Evolutionary conservation across 2,329 filamentous ascomycete genomes (phyloP).

Genomic region (Calonectria pseudoturangicola): DNA sequence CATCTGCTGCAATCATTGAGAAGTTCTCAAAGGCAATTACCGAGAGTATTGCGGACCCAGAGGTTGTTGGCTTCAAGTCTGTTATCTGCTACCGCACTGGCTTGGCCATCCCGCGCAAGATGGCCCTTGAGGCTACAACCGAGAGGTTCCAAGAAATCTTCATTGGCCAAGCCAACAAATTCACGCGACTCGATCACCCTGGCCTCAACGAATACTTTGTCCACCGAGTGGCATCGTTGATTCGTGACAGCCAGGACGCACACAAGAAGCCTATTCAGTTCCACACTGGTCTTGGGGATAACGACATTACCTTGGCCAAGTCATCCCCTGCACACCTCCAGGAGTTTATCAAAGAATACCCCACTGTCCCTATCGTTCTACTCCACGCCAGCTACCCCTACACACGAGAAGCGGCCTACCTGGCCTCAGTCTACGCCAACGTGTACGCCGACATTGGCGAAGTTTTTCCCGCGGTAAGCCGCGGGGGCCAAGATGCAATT

Average conservation of each 20-base stretch:
- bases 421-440: conserved; percentile 85
- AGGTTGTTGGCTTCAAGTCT: conserved; percentile 88
- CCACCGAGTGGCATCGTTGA: conserved; percentile 75
- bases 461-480: conserved; percentile 86
- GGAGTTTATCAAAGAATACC: conserved; percentile 80
- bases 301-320: conserved; percentile 81
- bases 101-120: conserved; percentile 72
- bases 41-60: conserved; percentile 75
- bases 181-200: conserved; percentile 76
- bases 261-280: conserved; percentile 86
- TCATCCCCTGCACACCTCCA: conserved; percentile 87
- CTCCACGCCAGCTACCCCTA: conserved; percentile 90
- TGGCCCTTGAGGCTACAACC: conserved; percentile 64
- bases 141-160: conserved; percentile 64
- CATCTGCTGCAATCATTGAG: conserved; percentile 59
- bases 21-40: conserved; percentile 67
- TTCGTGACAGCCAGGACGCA: conserved; percentile 66
- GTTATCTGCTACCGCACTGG: conserved; percentile 89
- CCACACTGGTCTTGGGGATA: conserved; percentile 88
- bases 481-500: conserved; percentile 83
- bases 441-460: conserved; percentile 90
- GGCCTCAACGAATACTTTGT: conserved; percentile 83
- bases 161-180: conserved; percentile 51
- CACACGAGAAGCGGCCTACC: conserved; percentile 84
- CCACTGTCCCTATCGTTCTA: conserved; percentile 83